Evolutionary conservation across 2,329 filamentous ascomycete species (phyloP).

Genomic region (Pseudopyricularia javanii): DNA sequence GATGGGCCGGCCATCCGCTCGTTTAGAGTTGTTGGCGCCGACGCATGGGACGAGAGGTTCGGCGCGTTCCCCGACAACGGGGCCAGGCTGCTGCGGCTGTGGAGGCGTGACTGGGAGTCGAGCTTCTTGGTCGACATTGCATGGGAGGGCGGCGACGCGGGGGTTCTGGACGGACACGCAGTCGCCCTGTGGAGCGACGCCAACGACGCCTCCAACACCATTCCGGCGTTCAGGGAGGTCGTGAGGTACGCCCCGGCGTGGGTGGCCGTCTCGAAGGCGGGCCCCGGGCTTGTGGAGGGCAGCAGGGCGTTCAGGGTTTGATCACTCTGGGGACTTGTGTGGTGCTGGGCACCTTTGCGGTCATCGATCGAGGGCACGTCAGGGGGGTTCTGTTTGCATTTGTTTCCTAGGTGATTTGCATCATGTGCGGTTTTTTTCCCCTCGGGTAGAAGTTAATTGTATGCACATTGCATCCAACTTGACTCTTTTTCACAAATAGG

Average conservation of each 20-base stretch:
- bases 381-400: too few relatives aligned
- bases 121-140: conserved; percentile 65
- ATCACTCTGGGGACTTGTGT: neutral
- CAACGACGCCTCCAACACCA: conserved; percentile 51
- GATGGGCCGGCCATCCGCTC: conserved; percentile 33
- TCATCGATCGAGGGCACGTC: too few relatives aligned
- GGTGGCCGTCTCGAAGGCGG: conserved; percentile 64
- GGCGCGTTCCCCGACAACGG: conserved; percentile 50
- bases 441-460: too few relatives aligned
- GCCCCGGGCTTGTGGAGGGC: conserved; percentile 72
- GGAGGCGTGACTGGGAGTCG: conserved; percentile 68
- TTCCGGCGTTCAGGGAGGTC: conserved; percentile 77
- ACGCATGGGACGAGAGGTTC: conserved; percentile 51
- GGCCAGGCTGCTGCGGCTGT: conserved; percentile 44
- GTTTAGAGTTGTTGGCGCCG: conserved; percentile 49
- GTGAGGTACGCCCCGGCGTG: conserved; percentile 66
- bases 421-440: too few relatives aligned
- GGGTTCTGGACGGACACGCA: conserved; percentile 47
- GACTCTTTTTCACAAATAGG: too few relatives aligned
- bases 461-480: too few relatives aligned
- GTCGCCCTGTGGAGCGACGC: conserved; percentile 82
- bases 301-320: conserved; percentile 54
- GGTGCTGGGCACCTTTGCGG: too few relatives aligned
- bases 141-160: conserved; percentile 34
- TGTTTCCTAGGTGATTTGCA: too few relatives aligned